phyloP scores from a whole-genome alignment of 441 rosid genomes.

The Gossypium trilobum region DNA sequence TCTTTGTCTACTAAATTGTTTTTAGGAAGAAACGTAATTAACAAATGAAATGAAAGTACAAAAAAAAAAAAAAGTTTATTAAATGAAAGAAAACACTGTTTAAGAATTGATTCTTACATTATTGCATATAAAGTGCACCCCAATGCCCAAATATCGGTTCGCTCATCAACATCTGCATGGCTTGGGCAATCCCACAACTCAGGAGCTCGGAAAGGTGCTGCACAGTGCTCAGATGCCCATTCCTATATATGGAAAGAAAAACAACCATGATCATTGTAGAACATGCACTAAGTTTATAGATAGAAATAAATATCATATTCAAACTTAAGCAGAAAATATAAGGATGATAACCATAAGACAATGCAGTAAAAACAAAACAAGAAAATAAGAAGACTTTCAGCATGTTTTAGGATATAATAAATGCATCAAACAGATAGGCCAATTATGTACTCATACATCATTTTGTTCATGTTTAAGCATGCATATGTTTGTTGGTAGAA shows the following conservation, averaged over 20 bases:
- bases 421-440: not conserved
- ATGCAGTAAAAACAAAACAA: not conserved
- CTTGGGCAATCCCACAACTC: constrained; percentile 99
- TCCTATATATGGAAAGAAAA: constrained; percentile 39
- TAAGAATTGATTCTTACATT: constrained; percentile 46
- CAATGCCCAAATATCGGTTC: constrained; percentile 95
- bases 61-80: not conserved
- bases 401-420: not conserved
- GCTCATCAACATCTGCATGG: constrained; percentile 83
- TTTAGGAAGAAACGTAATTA: not conserved
- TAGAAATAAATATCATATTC: not conserved
- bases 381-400: not conserved
- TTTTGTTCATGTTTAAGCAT: not conserved
- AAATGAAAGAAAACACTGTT: not conserved
- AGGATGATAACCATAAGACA: not conserved
- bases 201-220: constrained; percentile 97
- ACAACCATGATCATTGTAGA: constrained; percentile 10
- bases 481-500: not conserved
- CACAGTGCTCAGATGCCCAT: constrained; percentile 93
- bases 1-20: not conserved
- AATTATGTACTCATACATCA: not conserved
- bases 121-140: constrained; percentile 96
- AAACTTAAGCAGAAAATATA: not conserved
- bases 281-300: constrained; percentile 6
- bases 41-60: not conserved